These are phyloP conservation scores for Emericellopsis terricola DNA, from an alignment of 495 filamentous ascomycete species.

Conservation along the genomic window DNA sequence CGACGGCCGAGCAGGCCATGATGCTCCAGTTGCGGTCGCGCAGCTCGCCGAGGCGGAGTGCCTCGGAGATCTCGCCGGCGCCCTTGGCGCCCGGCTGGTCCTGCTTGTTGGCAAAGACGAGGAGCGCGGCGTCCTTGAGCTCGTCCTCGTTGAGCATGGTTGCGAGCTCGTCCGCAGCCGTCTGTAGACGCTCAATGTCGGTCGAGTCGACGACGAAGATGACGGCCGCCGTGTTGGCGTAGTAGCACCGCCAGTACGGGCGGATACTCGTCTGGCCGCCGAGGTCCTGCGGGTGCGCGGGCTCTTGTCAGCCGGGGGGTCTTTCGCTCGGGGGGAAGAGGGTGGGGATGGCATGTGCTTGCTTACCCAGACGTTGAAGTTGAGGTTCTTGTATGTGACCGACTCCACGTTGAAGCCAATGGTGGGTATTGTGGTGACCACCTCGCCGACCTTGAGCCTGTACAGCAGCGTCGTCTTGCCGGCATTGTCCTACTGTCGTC, in stretches of 20 bases:
- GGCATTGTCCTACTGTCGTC: slow-evolving; percentile 65
- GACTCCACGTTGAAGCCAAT: slow-evolving; percentile 99
- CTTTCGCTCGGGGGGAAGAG: not conserved
- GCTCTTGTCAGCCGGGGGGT: not conserved
- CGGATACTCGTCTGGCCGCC: slow-evolving; percentile 93
- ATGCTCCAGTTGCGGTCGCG: slow-evolving; percentile 98
- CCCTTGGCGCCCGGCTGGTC: slow-evolving; percentile 96
- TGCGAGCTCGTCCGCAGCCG: slow-evolving; percentile 77
- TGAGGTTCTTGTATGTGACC: slow-evolving; percentile 90
- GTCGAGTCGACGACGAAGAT: slow-evolving; percentile 97
- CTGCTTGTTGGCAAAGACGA: slow-evolving; percentile 98
- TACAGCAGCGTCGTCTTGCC: slow-evolving; percentile 96
- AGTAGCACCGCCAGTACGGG: slow-evolving; percentile 98
- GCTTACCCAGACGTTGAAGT: slow-evolving; percentile 91
- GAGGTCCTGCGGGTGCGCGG: slow-evolving; percentile 44
- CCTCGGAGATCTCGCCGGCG: slow-evolving; percentile 90
- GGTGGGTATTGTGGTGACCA: slow-evolving; percentile 95
- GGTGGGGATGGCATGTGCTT: too few relatives aligned
- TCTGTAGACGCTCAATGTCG: slow-evolving; percentile 85
- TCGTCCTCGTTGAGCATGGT: slow-evolving; percentile 97
- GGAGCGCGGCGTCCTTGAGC: slow-evolving; percentile 71
- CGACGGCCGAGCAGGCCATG: slow-evolving; percentile 89
- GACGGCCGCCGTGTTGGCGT: slow-evolving; percentile 97
- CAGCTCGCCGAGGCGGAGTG: slow-evolving; percentile 70
- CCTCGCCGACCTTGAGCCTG: slow-evolving; percentile 93